phyloP scores from a whole-genome alignment of 2,329 filamentous ascomycete genomes.

The Venturiaceae sp. region DNA sequence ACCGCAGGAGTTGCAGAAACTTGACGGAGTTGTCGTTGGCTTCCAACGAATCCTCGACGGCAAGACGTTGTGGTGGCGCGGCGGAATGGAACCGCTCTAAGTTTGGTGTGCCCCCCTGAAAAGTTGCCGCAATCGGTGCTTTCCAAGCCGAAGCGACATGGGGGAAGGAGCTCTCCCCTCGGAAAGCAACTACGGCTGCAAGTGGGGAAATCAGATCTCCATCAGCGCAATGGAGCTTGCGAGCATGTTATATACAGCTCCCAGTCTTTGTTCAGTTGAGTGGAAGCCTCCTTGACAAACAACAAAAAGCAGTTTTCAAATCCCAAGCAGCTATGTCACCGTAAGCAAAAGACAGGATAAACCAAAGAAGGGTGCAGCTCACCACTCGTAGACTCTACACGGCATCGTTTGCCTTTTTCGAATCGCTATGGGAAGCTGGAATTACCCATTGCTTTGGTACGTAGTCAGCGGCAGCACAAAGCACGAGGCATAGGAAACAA shows the following conservation, averaged over 20 bases:
- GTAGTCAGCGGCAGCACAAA: constrained; percentile 4
- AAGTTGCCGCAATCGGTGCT: not conserved
- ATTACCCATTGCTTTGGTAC: constrained; percentile 28
- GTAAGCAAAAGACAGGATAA: not conserved
- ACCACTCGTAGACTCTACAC: constrained; percentile 44
- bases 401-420: constrained; percentile 72
- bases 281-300: not conserved
- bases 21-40: too few relatives aligned
- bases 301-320: not conserved
- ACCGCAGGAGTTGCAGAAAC: not conserved
- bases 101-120: not conserved
- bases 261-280: constrained; percentile 32
- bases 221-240: not conserved
- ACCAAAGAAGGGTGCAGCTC: not conserved
- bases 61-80: not conserved
- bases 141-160: not conserved
- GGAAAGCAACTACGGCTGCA: not conserved
- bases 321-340: not conserved
- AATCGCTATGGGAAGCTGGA: constrained; percentile 60
- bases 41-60: not conserved
- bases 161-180: not conserved
- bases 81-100: not conserved
- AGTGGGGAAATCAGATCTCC: not conserved
- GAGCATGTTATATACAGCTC: not conserved
- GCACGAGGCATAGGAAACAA: not conserved